Percentiles rank a stretch among this genome's conserved stretches.
These are phyloP conservation scores for Tylopilus orsonianus DNA, from an alignment of 1,284 basidiomycete genomes.

Conservation along the genomic window DNA sequence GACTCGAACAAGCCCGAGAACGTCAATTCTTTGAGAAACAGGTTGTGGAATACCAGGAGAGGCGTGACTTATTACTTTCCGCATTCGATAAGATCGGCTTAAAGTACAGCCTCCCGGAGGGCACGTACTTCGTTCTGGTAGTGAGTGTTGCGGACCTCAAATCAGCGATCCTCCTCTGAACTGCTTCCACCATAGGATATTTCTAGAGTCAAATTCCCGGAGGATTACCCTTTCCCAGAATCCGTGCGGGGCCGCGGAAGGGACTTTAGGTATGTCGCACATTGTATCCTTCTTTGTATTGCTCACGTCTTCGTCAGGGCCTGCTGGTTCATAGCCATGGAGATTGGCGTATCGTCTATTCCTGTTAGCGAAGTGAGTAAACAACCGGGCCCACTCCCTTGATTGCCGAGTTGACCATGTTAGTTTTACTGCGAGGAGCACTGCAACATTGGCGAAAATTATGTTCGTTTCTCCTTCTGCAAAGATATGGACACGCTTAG, in stretches of 20 bases:
- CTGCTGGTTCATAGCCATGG: conserved; percentile 89
- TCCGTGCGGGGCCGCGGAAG: conserved; percentile 78
- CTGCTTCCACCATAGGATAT: conserved; percentile 60
- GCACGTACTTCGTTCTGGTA: conserved; percentile 87
- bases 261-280: conserved; percentile 73
- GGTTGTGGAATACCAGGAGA: conserved; percentile 75
- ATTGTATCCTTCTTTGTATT: neutral
- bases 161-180: conserved; percentile 1
- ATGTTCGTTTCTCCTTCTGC: conserved; percentile 90
- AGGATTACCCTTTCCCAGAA: conserved; percentile 80
- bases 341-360: conserved; percentile 88
- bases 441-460: conserved; percentile 80
- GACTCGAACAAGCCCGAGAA: conserved; percentile 74
- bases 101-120: conserved; percentile 85
- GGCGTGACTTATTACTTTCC: conserved; percentile 71
- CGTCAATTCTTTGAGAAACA: conserved; percentile 84
- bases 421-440: conserved; percentile 92
- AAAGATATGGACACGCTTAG: conserved; percentile 85
- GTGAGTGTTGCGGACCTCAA: conserved; percentile 41
- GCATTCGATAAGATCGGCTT: conserved; percentile 86
- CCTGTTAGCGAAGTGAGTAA: conserved; percentile 85
- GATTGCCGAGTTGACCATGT: conserved; percentile 1
- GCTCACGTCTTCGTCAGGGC: conserved; percentile 46
- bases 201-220: conserved; percentile 77
- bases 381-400: neutral